These are phyloP conservation scores for Carex kokanica DNA, from an alignment of 176 grass and related monocot genomes.

Conservation along the genomic window DNA sequence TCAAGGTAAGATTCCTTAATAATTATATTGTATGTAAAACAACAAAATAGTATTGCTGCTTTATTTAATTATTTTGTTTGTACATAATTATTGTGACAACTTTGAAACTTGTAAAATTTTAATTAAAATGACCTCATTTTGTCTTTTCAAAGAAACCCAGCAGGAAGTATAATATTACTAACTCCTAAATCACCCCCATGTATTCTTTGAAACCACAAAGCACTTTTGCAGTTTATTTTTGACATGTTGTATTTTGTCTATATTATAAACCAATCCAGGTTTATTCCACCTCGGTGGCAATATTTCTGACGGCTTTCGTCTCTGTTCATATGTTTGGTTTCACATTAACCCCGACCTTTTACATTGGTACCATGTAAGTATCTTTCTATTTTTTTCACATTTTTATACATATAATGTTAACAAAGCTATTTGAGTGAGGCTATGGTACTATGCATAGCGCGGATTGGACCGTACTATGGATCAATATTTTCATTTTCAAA, in stretches of 20 bases:
- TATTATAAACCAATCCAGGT: conserved; percentile 38
- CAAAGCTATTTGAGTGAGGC: no score
- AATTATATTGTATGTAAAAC: neutral
- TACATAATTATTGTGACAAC: neutral
- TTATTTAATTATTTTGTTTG: neutral
- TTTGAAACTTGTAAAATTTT: neutral
- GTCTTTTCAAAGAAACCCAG: neutral
- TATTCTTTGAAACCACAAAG: neutral
- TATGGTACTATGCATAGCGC: no score
- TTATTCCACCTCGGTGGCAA: conserved; percentile 91
- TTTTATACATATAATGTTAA: no score
- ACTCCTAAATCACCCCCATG: neutral
- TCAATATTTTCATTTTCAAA: no score
- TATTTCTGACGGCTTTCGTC: conserved; percentile 75
- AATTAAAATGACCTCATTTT: neutral
- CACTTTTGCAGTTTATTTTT: neutral
- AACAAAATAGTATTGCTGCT: neutral
- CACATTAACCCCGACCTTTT: conserved; percentile 78
- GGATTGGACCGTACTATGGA: no score
- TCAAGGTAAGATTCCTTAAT: neutral
- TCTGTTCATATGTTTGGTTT: conserved; percentile 68
- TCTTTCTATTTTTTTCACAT: neutral
- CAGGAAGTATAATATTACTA: neutral
- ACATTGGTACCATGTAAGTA: conserved; percentile 82
- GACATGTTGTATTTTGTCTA: neutral